Base-by-base conservation (phyloP, 2,329 filamentous ascomycete genomes). In the Calonectria pseudoturangicola region DNA sequence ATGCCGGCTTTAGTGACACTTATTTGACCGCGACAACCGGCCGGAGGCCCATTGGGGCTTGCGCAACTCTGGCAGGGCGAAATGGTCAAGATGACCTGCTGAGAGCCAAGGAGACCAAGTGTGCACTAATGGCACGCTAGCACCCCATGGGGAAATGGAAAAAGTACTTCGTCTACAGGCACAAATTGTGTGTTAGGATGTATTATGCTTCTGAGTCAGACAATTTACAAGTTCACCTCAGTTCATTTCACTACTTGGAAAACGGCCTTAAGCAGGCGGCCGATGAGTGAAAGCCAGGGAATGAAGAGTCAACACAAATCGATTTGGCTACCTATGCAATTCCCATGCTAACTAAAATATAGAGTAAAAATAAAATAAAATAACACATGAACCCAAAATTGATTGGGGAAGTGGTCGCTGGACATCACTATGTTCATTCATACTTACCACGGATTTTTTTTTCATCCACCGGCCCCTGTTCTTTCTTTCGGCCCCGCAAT, bases 251-350 rank as follows among this genome's bases (percentile, higher is more conserved):
- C 21, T 48, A n/a, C 21, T 48, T 25, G n/a, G 18, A 12, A 48
- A 48, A 48, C n/a, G n/a, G 21, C 7, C 9, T 25, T 21, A 10
- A 33, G 30, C 30, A 5, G n/a, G n/a, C 45, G 21, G n/a, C n/a
- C 45, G n/a, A 21, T 48, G 13, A 39, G 36, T 12, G 15, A 21
- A 12, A 5, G 18, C 3, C 9, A 60, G 25, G 13, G 5, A 60
- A 27, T 0, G 27, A 15, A 15, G 18, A 8, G 5, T 15, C 21
- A 27, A 60, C 21, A 60, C 18, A 60, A 60, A 60, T 60, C 54
- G 39, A 60, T 60, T 60, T 41, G 54, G 54, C 54, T 60, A 60
- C 54, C 54, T 60, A 60, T 60, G 33, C 54, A 60, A 27, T 60
- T 60, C 54, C 54, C 54, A 41, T 36, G 54, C 54, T 60, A 36